These are phyloP conservation scores for Candida montana DNA, from an alignment of 805 yeast species.

Conservation along the genomic window DNA sequence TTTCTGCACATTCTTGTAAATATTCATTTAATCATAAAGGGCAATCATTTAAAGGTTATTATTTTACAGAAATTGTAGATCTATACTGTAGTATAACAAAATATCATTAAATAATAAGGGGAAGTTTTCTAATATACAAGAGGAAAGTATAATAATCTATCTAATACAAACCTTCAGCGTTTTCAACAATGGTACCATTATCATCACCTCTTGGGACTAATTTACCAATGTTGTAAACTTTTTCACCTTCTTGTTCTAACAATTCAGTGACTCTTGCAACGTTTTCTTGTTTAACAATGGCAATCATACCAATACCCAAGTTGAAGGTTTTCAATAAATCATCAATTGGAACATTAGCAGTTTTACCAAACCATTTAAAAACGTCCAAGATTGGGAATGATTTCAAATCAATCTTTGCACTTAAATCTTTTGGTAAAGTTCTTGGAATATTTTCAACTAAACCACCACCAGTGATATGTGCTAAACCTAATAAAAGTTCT, in stretches of 20 bases:
- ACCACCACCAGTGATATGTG: conserved; percentile 99
- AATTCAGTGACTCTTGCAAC: conserved; percentile 50
- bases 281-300: conserved; percentile 67
- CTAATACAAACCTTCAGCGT: conserved; percentile 27
- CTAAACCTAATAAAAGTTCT: conserved; percentile 74
- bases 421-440: conserved; percentile 74
- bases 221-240: conserved; percentile 64
- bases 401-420: conserved; percentile 74
- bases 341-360: conserved; percentile 81
- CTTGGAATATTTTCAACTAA: conserved; percentile 94
- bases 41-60: too few relatives aligned
- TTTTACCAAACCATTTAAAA: conserved; percentile 89
- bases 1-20: too few relatives aligned
- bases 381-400: conserved; percentile 84
- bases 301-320: conserved; percentile 95
- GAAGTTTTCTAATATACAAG: conserved; percentile 1
- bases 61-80: background rate
- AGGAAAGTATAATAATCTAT: background rate
- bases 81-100: too few relatives aligned
- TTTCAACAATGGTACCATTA: conserved; percentile 48
- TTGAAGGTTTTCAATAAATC: conserved; percentile 91
- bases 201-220: conserved; percentile 43
- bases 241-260: conserved; percentile 65
- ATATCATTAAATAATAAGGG: background rate
- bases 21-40: too few relatives aligned